phyloP scores from a whole-genome alignment of 495 filamentous ascomycete genomes.

The Jackrogersella multiformis region DNA sequence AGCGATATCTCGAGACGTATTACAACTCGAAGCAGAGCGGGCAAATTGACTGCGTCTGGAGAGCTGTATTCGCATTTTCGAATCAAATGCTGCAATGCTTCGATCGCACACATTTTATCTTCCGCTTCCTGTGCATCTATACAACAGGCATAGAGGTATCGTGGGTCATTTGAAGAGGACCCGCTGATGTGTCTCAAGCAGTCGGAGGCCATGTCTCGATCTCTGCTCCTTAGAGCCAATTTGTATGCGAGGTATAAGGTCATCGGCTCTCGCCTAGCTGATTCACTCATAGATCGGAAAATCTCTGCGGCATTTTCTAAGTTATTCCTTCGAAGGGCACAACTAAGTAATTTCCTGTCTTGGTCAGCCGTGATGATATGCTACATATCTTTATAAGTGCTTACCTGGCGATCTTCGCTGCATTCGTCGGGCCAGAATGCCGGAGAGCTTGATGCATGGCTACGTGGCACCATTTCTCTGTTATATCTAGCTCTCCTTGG shows the following conservation, averaged over 20 bases:
- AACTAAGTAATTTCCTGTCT: slow-evolving; percentile 74
- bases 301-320: slow-evolving; percentile 60
- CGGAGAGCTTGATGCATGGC: slow-evolving; percentile 72
- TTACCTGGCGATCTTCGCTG: slow-evolving; percentile 74
- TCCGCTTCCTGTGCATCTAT: slow-evolving; percentile 75
- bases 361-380: slow-evolving; percentile 14
- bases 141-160: slow-evolving; percentile 78
- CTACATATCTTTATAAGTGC: slow-evolving; percentile 18
- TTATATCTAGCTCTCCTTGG: slow-evolving; percentile 60
- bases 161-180: slow-evolving; percentile 54
- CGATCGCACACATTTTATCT: slow-evolving; percentile 65
- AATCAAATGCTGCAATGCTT: slow-evolving; percentile 66
- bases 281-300: slow-evolving; percentile 68
- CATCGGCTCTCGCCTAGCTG: slow-evolving; percentile 64
- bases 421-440: slow-evolving; percentile 69
- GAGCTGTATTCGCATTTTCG: slow-evolving; percentile 61
- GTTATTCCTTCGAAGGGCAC: slow-evolving; percentile 66
- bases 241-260: slow-evolving; percentile 81
- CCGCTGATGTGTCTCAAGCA: slow-evolving; percentile 41
- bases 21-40: slow-evolving; percentile 71
- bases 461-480: slow-evolving; percentile 76
- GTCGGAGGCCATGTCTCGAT: slow-evolving; percentile 62
- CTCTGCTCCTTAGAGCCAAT: slow-evolving; percentile 67
- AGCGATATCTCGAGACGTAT: slow-evolving; percentile 68
- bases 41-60: slow-evolving; percentile 67